Conservation (phyloP, 352 stramenopile species). For the Thraustochytrium sp. region DNA sequence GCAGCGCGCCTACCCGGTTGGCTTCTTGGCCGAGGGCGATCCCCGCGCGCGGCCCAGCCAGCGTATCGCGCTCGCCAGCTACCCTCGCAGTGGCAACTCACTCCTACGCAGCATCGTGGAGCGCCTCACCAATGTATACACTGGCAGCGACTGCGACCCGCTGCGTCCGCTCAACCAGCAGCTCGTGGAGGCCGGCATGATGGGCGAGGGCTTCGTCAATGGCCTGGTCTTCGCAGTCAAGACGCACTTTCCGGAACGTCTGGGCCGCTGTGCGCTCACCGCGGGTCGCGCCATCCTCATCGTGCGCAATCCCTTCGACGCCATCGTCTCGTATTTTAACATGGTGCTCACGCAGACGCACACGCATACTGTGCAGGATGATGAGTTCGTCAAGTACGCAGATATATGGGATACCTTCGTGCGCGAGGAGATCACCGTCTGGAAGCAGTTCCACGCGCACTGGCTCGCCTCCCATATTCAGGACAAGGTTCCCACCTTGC, state of each 20-base stretch:
- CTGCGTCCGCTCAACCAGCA: slow-evolving; percentile 77
- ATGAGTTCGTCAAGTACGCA: slow-evolving; percentile 73
- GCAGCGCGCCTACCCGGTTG: background rate
- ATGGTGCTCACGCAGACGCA: slow-evolving; percentile 89
- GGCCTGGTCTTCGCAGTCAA: slow-evolving; percentile 93
- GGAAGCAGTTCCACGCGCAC: slow-evolving; percentile 67
- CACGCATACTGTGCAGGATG: slow-evolving; percentile 72
- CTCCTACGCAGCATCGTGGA: slow-evolving; percentile 91
- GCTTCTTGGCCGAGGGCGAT: background rate
- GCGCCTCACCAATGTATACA: slow-evolving; percentile 86
- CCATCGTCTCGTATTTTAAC: slow-evolving; percentile 99
- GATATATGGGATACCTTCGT: slow-evolving; percentile 79
- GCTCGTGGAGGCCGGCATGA: slow-evolving; percentile 57
- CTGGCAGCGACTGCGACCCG: slow-evolving; percentile 89
- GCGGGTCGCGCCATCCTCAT: slow-evolving; percentile 61
- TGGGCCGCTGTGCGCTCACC: slow-evolving; percentile 63
- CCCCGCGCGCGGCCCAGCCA: background rate
- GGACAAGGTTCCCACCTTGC: slow-evolving; percentile 76
- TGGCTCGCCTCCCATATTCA: slow-evolving; percentile 66
- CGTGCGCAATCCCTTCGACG: slow-evolving; percentile 93
- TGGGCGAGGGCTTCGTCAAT: slow-evolving; percentile 83
- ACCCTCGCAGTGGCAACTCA: slow-evolving; percentile 93
- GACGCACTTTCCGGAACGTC: slow-evolving; percentile 93
- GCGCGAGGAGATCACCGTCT: slow-evolving; percentile 71
- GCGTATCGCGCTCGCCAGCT: slow-evolving; percentile 76